These are phyloP conservation scores for Daphne laureola DNA, from an alignment of 441 rosid genomes.

Conservation along the genomic window DNA sequence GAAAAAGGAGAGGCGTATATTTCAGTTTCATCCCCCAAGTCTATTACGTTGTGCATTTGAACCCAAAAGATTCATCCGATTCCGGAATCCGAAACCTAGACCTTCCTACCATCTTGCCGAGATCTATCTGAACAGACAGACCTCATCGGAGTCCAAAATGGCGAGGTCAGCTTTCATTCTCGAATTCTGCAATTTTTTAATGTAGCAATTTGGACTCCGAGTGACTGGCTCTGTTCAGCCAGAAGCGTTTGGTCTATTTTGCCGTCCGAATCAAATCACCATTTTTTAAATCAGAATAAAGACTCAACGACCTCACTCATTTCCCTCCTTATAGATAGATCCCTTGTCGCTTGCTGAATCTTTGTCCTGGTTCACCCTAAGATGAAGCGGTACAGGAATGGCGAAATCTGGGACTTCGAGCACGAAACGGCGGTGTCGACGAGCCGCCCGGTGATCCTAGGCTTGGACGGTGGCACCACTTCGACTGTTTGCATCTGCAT, in stretches of 20 bases:
- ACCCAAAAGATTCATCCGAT: too few species aligned
- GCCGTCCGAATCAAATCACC: constrained; percentile 23
- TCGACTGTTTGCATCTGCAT: constrained; percentile 69
- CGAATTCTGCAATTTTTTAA: too few species aligned
- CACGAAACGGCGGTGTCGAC: constrained; percentile 18
- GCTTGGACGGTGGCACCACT: constrained; percentile 66
- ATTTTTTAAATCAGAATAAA: neutral
- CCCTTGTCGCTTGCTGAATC: too few species aligned
- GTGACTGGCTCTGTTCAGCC: neutral
- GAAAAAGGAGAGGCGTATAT: too few species aligned
- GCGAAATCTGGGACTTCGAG: constrained; percentile 64
- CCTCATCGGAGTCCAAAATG: too few species aligned
- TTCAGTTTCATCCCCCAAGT: too few species aligned
- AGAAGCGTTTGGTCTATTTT: constrained; percentile 14
- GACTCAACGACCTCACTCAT: neutral
- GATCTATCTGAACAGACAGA: too few species aligned
- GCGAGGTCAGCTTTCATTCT: too few species aligned
- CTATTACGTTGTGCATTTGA: too few species aligned
- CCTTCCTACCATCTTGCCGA: too few species aligned
- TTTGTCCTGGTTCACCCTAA: neutral
- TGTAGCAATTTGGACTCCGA: too few species aligned
- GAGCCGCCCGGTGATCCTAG: constrained; percentile 35
- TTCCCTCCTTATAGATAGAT: neutral
- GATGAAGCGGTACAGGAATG: constrained; percentile 57
- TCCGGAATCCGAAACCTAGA: too few species aligned